Conservation (phyloP, 2,329 filamentous ascomycete species). For the Trichoderma harzianum region DNA sequence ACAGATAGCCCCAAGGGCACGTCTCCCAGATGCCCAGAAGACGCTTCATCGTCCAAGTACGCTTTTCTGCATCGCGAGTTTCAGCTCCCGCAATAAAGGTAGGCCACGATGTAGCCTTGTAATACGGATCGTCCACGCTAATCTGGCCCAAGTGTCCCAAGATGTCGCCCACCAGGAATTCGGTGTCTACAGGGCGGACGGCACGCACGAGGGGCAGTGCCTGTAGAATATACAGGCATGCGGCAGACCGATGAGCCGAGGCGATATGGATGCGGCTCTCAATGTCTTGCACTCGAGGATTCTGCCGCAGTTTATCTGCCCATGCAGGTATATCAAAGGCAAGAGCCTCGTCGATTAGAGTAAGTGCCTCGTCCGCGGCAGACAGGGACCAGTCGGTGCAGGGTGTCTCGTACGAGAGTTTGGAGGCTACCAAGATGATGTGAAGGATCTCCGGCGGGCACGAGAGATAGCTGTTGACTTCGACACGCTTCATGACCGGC, state of each 20-base stretch:
- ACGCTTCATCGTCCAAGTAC: constrained; percentile 51
- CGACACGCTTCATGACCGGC: constrained; percentile 40
- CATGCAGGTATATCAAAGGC: constrained; percentile 42
- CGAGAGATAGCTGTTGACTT: constrained; percentile 42
- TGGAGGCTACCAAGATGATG: constrained; percentile 44
- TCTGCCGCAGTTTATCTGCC: constrained; percentile 39
- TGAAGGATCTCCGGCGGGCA: constrained; percentile 43
- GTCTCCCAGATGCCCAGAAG: constrained; percentile 43
- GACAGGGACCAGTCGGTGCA: constrained; percentile 31
- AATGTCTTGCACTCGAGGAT: constrained; percentile 36
- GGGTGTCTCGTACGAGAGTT: constrained; percentile 39
- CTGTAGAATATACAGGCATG: constrained; percentile 46
- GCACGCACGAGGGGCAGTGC: constrained; percentile 38
- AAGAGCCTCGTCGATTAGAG: constrained; percentile 41
- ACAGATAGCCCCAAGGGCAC: constrained; percentile 50
- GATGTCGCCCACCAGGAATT: constrained; percentile 48
- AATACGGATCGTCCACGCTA: constrained; percentile 47
- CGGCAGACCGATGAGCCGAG: constrained; percentile 45
- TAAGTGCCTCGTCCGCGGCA: constrained; percentile 36
- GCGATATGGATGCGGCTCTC: constrained; percentile 44
- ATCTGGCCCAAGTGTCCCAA: constrained; percentile 49
- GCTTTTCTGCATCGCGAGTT: constrained; percentile 43
- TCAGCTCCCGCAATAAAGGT: constrained; percentile 57
- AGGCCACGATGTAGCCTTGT: constrained; percentile 60
- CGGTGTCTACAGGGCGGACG: constrained; percentile 38